Base-by-base conservation (phyloP, 1,284 basidiomycete species). In the Ceratorhiza oryzae-sativae region DNA sequence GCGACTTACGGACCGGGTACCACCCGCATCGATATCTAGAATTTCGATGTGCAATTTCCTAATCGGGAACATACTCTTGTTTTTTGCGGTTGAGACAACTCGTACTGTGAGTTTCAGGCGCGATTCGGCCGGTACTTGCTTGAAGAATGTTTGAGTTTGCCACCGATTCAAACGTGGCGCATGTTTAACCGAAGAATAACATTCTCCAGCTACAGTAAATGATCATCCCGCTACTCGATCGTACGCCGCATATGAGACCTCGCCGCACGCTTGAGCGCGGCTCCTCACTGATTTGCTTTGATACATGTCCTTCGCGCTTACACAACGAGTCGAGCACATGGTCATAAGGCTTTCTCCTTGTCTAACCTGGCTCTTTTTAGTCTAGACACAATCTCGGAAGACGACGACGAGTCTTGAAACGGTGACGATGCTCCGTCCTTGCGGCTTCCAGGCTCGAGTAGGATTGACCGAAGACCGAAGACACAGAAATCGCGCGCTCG, bases 71-170 rank as follows among this genome's bases (percentile, higher is more conserved):
- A 18, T 4, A 10, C 4, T 23, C 23, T 6, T 34, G 36, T 39
- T 58, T 58, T 39, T 20, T 39, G 15, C 42, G 56, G 32, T 55
- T 5, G 41, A n/a, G 56, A 25, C 6, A 20, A 13, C 56, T 39
- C 34, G 56, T 36, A 27, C 20, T 20, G 56, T 58, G 56, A 58
- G 56, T n/a, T 23, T 4, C 8, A 23, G 56, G 20, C 56, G 56
- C 36, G 32, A 58, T 27, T 58, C 56, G 56, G 56, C 3, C 56
- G 56, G 56, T 58, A 32, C 56, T 58, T 58, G 36, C 34, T 27
- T 23, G 12, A 39, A 39, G 18, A 45, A 3, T 58, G 56, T 58
- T 58, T 39, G 56, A 39, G 1, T 36, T n/a, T 23, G 56, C 34
- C 34, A 58, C 56, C 56, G 9, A 25, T 4, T 23, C 48, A 49